Evolutionary conservation across 345 rosid species (phyloP).

Genomic region (Adansonia digitata): DNA sequence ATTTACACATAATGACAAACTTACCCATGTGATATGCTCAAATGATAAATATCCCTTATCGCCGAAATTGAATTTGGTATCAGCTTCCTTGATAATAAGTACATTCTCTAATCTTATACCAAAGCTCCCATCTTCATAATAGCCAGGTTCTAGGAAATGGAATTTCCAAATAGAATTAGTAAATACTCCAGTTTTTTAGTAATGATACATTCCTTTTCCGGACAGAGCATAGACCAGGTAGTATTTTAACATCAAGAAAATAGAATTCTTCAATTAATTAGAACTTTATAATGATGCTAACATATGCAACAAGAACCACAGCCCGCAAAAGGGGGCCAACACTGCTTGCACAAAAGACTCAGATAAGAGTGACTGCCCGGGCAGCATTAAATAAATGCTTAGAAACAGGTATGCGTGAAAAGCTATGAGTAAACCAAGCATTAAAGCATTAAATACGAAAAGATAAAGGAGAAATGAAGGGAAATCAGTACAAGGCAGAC

Average conservation of each 20-base stretch:
- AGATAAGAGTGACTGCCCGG: background rate
- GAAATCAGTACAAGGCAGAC: background rate
- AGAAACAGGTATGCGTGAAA: background rate
- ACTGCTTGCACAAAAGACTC: background rate
- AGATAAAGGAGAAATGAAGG: background rate
- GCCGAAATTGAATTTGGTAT: conserved; percentile 78
- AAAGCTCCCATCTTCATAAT: conserved; percentile 89
- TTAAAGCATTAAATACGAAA: background rate
- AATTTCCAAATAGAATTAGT: background rate
- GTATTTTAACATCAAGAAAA: background rate
- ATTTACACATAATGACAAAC: conserved; percentile 5
- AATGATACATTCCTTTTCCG: background rate
- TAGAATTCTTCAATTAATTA: background rate
- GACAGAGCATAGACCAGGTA: background rate
- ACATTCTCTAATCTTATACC: conserved; percentile 98
- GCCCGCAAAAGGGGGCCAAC: background rate
- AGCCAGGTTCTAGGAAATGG: conserved; percentile 71
- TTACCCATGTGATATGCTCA: conserved; percentile 99
- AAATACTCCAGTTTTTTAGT: background rate
- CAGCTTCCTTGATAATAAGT: conserved; percentile 63
- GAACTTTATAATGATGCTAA: background rate
- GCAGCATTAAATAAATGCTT: background rate
- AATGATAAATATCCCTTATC: conserved; percentile 84
- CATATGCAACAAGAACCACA: background rate
- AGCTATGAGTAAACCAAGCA: background rate